A percentile compares a stretch with the other conserved stretches of the same genome.
Evolutionary conservation across 2,329 filamentous ascomycete species (phyloP).

Genomic region (Endocalyx cinctus): DNA sequence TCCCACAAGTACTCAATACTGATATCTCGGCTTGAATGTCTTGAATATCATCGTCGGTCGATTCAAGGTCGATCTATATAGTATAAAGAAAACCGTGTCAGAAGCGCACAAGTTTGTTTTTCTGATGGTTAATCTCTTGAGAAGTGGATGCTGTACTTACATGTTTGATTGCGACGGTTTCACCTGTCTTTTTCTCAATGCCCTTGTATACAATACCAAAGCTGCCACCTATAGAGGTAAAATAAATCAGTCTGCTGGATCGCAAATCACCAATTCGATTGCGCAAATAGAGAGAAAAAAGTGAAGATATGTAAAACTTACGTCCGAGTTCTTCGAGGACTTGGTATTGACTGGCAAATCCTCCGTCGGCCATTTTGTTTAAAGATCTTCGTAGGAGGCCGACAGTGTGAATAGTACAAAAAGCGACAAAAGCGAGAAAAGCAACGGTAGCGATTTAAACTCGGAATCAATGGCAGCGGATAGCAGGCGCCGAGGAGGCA

Average conservation of each 20-base stretch:
- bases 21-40: constrained; percentile 98
- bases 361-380: constrained; percentile 51
- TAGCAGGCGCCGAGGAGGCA: constrained; percentile 10
- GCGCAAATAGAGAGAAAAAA: no score
- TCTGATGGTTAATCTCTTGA: no score
- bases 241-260: neutral
- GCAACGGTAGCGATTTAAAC: no score
- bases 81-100: no score
- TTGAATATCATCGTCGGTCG: constrained; percentile 95
- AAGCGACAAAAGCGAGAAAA: constrained; percentile 9
- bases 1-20: constrained; percentile 90
- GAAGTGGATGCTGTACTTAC: no score
- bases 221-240: constrained; percentile 67
- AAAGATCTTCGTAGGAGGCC: no score
- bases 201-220: constrained; percentile 98
- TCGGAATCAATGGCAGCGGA: constrained; percentile 11
- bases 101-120: no score
- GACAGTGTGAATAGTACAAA: no score
- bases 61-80: constrained; percentile 90
- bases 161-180: constrained; percentile 95
- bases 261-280: neutral
- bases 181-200: constrained; percentile 83
- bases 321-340: constrained; percentile 94
- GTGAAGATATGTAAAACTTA: no score
- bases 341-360: constrained; percentile 82